Evolutionary conservation across 805 yeast genomes (phyloP).

Genomic region (Dipodascus geniculatus): DNA sequence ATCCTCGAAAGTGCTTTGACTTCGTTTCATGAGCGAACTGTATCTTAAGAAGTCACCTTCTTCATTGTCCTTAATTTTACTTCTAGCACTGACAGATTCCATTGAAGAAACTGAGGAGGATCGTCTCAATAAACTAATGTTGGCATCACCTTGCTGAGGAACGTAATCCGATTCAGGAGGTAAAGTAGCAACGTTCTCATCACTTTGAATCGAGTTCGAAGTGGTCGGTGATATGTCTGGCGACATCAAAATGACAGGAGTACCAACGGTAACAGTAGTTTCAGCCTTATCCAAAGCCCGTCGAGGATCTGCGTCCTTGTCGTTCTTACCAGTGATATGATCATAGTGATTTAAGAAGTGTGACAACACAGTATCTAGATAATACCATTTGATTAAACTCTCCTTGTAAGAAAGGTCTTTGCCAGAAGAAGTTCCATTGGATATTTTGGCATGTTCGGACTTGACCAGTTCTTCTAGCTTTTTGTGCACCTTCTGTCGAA

Average conservation of each 20-base stretch:
- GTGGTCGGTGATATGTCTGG: not conserved
- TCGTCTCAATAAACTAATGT: not conserved
- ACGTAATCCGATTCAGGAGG: not conserved
- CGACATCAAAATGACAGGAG: not conserved
- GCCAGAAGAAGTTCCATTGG: not conserved
- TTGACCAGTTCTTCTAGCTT: not conserved
- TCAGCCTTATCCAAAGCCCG: not conserved
- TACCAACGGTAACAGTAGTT: not conserved
- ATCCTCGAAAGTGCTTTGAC: not conserved
- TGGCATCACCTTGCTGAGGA: not conserved
- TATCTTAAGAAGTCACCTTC: slow-evolving; percentile 3
- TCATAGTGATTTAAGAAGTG: not conserved
- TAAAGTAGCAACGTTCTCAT: not conserved
- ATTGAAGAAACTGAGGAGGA: not conserved
- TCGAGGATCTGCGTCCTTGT: not conserved
- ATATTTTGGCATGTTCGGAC: not conserved
- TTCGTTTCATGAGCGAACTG: slow-evolving; percentile 7
- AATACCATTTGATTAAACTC: not conserved
- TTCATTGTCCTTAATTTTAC: not conserved
- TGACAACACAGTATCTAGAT: not conserved
- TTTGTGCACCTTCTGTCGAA: not conserved
- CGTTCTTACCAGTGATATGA: not conserved
- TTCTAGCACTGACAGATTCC: not conserved
- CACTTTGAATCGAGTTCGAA: not conserved
- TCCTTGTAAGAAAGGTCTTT: not conserved